A percentile compares a stretch with the other conserved stretches of the same genome.
Evolutionary conservation across 495 filamentous ascomycete genomes (phyloP).

Genomic region (Corynascus novoguineensis): DNA sequence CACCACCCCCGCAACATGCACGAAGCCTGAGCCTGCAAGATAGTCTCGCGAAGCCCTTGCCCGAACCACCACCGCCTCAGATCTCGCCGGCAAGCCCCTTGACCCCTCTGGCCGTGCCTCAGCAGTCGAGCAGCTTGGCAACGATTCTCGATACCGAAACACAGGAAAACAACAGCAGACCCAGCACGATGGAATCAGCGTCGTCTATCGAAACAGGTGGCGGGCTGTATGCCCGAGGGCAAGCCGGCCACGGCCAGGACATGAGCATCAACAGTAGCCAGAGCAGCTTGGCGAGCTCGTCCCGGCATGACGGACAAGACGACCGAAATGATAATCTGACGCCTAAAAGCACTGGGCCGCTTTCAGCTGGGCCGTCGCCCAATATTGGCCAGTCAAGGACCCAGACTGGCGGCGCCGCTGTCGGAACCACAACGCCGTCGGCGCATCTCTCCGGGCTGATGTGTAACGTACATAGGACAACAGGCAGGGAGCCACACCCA

Average conservation of each 20-base stretch:
- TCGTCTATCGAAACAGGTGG: conserved; percentile 39
- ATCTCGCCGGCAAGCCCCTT: conserved; percentile 35
- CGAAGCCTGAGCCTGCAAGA: conserved; percentile 45
- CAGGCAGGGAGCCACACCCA: conserved; percentile 82
- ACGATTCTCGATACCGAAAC: conserved; percentile 30
- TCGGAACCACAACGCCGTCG: conserved; percentile 42
- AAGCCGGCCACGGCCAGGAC: conserved; percentile 20
- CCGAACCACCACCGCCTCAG: conserved; percentile 42
- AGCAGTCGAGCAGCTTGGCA: conserved; percentile 20
- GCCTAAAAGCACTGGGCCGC: conserved; percentile 46
- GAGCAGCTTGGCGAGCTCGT: conserved; percentile 44
- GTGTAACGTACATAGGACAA: conserved; percentile 87
- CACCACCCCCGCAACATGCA: conserved; percentile 38
- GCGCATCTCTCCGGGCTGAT: conserved; percentile 77
- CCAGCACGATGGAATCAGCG: conserved; percentile 57
- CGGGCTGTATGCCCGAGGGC: conserved; percentile 27
- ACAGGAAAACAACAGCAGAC: conserved; percentile 37
- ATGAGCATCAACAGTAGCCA: conserved; percentile 50
- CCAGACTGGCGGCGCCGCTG: conserved; percentile 48
- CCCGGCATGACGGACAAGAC: conserved; percentile 39
- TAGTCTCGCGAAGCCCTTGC: conserved; percentile 49
- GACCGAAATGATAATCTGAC: conserved; percentile 44
- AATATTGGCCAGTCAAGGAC: conserved; percentile 32
- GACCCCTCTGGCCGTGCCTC: conserved; percentile 23
- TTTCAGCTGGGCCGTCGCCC: conserved; percentile 47